phyloP scores from a whole-genome alignment of 2,329 filamentous ascomycete genomes.

The Xylariales sp. region DNA sequence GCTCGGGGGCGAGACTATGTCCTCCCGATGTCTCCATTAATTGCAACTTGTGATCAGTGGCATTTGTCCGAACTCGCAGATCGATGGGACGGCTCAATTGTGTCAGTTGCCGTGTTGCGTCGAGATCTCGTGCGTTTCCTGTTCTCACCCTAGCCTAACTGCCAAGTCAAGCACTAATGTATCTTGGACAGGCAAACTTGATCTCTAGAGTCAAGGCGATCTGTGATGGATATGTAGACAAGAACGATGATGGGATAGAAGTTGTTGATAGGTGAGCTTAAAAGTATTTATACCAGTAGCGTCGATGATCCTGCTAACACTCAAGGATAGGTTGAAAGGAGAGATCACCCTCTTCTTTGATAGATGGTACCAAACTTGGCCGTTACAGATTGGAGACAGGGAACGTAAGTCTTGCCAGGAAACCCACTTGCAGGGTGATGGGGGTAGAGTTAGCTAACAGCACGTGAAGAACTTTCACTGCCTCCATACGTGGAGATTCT shows the following conservation, averaged over 20 bases:
- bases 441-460: slow-evolving; percentile 7
- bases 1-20: slow-evolving; percentile 66
- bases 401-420: slow-evolving; percentile 29
- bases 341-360: slow-evolving; percentile 28
- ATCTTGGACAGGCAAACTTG: slow-evolving; percentile 41
- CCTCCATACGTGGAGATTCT: slow-evolving; percentile 74
- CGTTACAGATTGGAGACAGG: slow-evolving; percentile 39
- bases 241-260: slow-evolving; percentile 43
- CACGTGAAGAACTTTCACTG: slow-evolving; percentile 43
- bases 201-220: slow-evolving; percentile 53
- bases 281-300: background rate
- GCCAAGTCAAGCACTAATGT: too few species aligned
- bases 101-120: slow-evolving; percentile 66
- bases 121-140: slow-evolving; percentile 57
- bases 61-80: slow-evolving; percentile 60
- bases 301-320: background rate
- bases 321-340: slow-evolving; percentile 20
- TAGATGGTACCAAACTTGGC: slow-evolving; percentile 42
- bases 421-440: slow-evolving; percentile 6
- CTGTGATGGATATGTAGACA: slow-evolving; percentile 53
- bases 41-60: slow-evolving; percentile 67
- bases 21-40: slow-evolving; percentile 60
- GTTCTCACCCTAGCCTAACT: too few species aligned
- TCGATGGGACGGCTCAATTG: slow-evolving; percentile 64
- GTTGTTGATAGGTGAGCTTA: slow-evolving; percentile 47